Evolutionary conservation across 2,329 filamentous ascomycete genomes (phyloP), one percentile per base, ranked within the genome.

Genomic region (Celoporthe dispersa): DNA sequence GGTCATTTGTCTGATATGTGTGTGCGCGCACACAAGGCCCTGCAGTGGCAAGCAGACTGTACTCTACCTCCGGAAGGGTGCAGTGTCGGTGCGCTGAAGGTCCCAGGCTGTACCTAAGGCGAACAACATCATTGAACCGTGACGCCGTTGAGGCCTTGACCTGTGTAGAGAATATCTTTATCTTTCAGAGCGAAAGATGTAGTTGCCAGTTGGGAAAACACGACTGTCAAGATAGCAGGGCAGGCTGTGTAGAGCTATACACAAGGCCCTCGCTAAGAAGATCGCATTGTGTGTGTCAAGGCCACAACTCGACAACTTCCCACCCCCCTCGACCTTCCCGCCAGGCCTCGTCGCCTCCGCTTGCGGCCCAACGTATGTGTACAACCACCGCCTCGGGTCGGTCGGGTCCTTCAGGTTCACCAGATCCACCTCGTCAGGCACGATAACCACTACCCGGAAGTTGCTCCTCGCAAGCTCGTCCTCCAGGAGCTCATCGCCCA

Each of bases 381-480:
- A 95, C 71, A 87, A 82, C 84, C 89, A 92, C 75, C 94, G 84
- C 73, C 86, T 83, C 16, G 85, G 84, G 71, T 87, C 87, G 62
- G 86, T 85, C 0, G 90, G 88, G 76, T 93, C 87, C 69, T 87
- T 89, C 67, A 97, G 80, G 78, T 96, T 92, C 22, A 92, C 84
- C 75, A 86, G 85, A 78, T 97, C 94, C 28, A 97, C 90, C 78
- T 92, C 89, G 11, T 92, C 87, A 0, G 94, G 93, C 71, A 90
- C 87, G 74, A 97, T 91, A 59, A 96, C 88, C n/a, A 94, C 89
- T 3, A 97, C 91, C 35, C 94, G 85, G 78, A 97, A 97, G 78
- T 97, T 92, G 73, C 82, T 82, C 74, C 94, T 85, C 55, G 93
- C 92, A 68, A 91, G 80, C 44, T 82, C 79, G 72, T 98, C 94